Percentiles rank a stretch among this genome's conserved stretches.
phyloP scores from a whole-genome alignment of 352 stramenopile genomes.

The Pythium periplocum region DNA sequence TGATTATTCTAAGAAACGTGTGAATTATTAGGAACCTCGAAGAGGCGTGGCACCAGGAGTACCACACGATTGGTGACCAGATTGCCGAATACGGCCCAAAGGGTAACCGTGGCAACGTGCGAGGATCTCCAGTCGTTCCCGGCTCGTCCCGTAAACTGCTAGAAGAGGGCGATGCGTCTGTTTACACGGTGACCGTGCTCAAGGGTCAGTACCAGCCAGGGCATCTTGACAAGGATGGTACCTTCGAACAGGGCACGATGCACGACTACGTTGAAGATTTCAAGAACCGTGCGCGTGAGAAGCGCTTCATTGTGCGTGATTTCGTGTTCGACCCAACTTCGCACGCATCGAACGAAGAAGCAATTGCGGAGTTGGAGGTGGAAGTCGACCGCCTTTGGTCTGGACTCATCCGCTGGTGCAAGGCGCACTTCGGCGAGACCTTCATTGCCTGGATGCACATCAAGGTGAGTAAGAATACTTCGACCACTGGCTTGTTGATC shows the following conservation, averaged over 20 bases:
- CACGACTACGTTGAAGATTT: slow-evolving; percentile 95
- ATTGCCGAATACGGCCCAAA: slow-evolving; percentile 90
- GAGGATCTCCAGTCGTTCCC: slow-evolving; percentile 94
- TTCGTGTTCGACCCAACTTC: slow-evolving; percentile 91
- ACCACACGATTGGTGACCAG: slow-evolving; percentile 83
- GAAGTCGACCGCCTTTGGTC: slow-evolving; percentile 94
- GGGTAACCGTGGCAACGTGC: slow-evolving; percentile 85
- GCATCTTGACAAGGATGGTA: slow-evolving; percentile 80
- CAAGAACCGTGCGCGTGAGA: slow-evolving; percentile 90
- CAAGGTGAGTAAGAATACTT: slow-evolving; percentile 76
- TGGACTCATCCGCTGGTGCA: slow-evolving; percentile 96
- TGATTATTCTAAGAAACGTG: no score
- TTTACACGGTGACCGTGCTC: slow-evolving; percentile 96
- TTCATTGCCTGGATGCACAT: slow-evolving; percentile 99
- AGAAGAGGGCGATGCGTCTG: slow-evolving; percentile 88
- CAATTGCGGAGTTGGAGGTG: slow-evolving; percentile 77
- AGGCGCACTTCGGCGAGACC: slow-evolving; percentile 97
- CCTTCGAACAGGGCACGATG: slow-evolving; percentile 89
- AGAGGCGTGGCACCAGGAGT: slow-evolving; percentile 86
- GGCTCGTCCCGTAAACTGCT: slow-evolving; percentile 88
- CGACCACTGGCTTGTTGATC: slow-evolving; percentile 3
- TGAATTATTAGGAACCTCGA: slow-evolving; percentile 54
- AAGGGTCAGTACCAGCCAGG: slow-evolving; percentile 91
- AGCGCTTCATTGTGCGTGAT: slow-evolving; percentile 89
- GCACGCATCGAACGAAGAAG: slow-evolving; percentile 86